Base-by-base conservation (phyloP, 208 protist genomes). In the Acanthamoeba rhysodes region DNA sequence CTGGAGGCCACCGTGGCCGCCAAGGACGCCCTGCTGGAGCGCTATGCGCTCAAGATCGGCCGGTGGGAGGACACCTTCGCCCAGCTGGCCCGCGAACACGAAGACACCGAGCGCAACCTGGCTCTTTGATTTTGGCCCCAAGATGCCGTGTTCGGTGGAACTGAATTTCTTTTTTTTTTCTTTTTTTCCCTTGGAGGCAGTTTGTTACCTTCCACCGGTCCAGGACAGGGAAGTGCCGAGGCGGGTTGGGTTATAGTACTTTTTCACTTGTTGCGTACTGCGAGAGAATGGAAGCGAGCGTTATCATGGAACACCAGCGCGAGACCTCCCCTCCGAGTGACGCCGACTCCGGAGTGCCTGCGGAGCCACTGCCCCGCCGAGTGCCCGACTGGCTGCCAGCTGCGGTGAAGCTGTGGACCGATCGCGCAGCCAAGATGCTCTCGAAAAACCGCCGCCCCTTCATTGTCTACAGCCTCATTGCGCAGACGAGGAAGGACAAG, bases 21-120 rank as follows among this genome's bases (percentile, higher is more conserved):
- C 32, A 78, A 78, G 70, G 70, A 78, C 29, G 70, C 37, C 32
- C 70, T 78, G 6, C 70, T 78, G n/a, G n/a, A 34, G 70, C 70
- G 70, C n/a, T 78, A 48, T n/a, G 70, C 70, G 22, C 32, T 48
- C 70, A 78, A 78, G 70, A 48, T 78, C 29, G n/a, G n/a, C 12
- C 32, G 20, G 70, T 78, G 70, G 70, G 32, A 78, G 9, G 32
- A 78, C 10, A 45, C 70, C 70, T 78, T 78, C 48, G 70, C 70
- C 1, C 70, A 78, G 29, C 29, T 78, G 37, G 22, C 70, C 5
- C 70, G 37, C 10, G 70, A n/a, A 16, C 70, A 78, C 12, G 70
- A 78, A 78, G 70, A 78, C 22, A 66, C 59, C 59, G 59, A 66
- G 7, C 14, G 24, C 2, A 18, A 66, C 20, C 7, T 27, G 12